Evolutionary conservation across 768 basidiomycete species (phyloP).

Genomic region (Tephrocybe sp.): DNA sequence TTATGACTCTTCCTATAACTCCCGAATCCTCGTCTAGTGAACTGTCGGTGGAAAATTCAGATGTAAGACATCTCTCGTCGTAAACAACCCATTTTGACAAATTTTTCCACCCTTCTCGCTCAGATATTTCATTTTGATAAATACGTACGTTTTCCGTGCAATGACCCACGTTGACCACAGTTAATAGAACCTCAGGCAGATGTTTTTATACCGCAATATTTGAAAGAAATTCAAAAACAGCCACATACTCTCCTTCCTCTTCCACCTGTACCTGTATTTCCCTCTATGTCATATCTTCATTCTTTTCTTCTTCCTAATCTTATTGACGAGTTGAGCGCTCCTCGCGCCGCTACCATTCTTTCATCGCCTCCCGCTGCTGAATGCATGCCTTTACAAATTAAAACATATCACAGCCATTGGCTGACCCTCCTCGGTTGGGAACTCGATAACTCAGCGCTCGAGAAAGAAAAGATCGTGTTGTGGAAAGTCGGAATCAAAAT

Average conservation of each 20-base stretch:
- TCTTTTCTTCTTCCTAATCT: conserved; percentile 39
- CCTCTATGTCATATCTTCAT: conserved; percentile 38
- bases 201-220: conserved; percentile 46
- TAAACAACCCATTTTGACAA: background rate
- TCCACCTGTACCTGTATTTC: conserved; percentile 43
- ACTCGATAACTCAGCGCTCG: conserved; percentile 37
- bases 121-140: conserved; percentile 37
- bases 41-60: conserved; percentile 4
- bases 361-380: conserved; percentile 26
- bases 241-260: conserved; percentile 41
- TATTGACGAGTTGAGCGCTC: conserved; percentile 28
- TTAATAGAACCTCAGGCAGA: conserved; percentile 35
- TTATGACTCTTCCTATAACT: conserved; percentile 11
- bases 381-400: conserved; percentile 25
- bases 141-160: conserved; percentile 34
- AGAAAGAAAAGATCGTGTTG: conserved; percentile 44
- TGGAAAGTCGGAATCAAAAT: conserved; percentile 40
- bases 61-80: conserved; percentile 13
- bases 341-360: conserved; percentile 26
- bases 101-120: background rate
- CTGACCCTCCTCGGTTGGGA: conserved; percentile 43
- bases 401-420: conserved; percentile 42
- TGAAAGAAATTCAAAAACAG: conserved; percentile 49
- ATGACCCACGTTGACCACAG: background rate
- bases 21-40: conserved; percentile 10